A percentile compares a stretch with the other conserved stretches of the same genome.
Conservation (phyloP, 306 rosid genomes). For the Mimosa bimucronata region DNA sequence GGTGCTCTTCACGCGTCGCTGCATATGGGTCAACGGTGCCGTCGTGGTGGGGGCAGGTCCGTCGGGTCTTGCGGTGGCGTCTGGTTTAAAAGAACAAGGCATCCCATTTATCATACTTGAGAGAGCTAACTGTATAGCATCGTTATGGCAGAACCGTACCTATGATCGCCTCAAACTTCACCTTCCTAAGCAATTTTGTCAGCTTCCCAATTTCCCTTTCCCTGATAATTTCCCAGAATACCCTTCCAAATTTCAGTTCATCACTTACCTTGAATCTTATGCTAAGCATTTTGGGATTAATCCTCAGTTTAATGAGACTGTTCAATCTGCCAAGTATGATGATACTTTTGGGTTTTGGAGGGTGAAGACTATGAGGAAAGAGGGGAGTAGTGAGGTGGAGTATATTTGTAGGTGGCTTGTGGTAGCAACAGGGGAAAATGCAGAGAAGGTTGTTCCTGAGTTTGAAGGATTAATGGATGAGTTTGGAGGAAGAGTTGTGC, state of each 20-base stretch:
- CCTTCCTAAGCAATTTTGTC: constrained; percentile 87
- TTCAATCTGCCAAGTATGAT: constrained; percentile 83
- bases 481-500: constrained; percentile 72
- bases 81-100: constrained; percentile 76
- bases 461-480: constrained; percentile 67
- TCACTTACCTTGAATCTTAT: constrained; percentile 74
- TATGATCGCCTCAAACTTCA: constrained; percentile 90
- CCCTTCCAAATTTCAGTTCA: constrained; percentile 81
- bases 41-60: constrained; percentile 94
- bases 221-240: constrained; percentile 80
- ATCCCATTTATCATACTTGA: constrained; percentile 79
- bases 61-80: constrained; percentile 86
- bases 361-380: constrained; percentile 52
- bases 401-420: constrained; percentile 92
- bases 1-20: constrained; percentile 49
- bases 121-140: constrained; percentile 85
- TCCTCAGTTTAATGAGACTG: constrained; percentile 89
- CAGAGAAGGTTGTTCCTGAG: constrained; percentile 78
- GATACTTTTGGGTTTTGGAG: constrained; percentile 86
- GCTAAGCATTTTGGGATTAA: constrained; percentile 67
- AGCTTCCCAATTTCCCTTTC: constrained; percentile 75
- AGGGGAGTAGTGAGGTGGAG: constrained; percentile 52
- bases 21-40: constrained; percentile 65
- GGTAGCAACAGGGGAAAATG: constrained; percentile 93
- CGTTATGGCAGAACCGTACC: constrained; percentile 83